Evolutionary conservation across 345 rosid genomes (phyloP).

Genomic region (Melaleuca quinquenervia): DNA sequence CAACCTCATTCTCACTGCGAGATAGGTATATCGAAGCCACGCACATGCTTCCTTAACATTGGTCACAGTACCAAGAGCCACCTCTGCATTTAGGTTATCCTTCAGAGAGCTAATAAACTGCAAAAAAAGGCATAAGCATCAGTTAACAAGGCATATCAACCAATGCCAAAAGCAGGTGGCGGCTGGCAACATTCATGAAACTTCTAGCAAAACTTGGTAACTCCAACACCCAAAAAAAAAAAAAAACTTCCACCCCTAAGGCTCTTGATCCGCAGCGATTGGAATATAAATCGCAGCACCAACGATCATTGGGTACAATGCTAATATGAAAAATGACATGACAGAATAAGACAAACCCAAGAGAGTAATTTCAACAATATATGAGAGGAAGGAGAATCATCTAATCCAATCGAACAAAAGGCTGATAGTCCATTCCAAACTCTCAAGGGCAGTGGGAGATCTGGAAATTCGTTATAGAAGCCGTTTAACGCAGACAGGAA

Average conservation of each 20-base stretch:
- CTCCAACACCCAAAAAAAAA: neutral
- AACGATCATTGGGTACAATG: neutral
- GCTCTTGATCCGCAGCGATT: neutral
- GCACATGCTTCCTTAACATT: constrained; percentile 98
- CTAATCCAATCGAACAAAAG: neutral
- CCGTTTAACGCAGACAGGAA: neutral
- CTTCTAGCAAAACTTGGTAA: neutral
- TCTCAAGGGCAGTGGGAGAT: neutral
- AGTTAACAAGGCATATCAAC: neutral
- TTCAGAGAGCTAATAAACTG: constrained; percentile 94
- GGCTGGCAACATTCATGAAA: neutral
- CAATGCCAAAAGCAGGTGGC: neutral
- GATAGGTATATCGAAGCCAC: constrained; percentile 98
- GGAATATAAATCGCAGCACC: neutral
- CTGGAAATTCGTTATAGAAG: neutral
- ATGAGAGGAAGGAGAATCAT: neutral
- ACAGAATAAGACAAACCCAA: neutral
- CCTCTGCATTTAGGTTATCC: constrained; percentile 95
- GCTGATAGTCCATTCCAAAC: neutral
- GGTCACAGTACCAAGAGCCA: constrained; percentile 94
- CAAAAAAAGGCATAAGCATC: neutral
- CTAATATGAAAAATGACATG: neutral
- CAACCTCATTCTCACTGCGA: constrained; percentile 87
- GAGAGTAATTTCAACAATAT: neutral
- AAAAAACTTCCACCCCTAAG: neutral